Evolutionary conservation across 2,329 filamentous ascomycete species (phyloP).

Genomic region (Aspergillus sp.): DNA sequence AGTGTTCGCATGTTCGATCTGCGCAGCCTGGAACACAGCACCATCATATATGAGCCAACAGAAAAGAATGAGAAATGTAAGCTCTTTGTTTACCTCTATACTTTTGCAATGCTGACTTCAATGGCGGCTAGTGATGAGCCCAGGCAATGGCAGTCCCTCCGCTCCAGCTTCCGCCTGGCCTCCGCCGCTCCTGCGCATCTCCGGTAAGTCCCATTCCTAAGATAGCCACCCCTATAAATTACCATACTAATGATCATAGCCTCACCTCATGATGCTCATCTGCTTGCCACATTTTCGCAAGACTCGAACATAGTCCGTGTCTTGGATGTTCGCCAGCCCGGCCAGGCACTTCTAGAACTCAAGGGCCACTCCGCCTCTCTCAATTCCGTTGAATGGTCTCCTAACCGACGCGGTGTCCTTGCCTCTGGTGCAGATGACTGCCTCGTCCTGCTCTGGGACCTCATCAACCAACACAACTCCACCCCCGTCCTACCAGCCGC

Average conservation of each 20-base stretch:
- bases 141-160: conserved; percentile 69
- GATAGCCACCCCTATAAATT: background rate
- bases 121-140: conserved; percentile 47
- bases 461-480: conserved; percentile 69
- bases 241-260: conserved; percentile 52
- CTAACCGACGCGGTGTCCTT: conserved; percentile 80
- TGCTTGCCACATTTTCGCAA: conserved; percentile 94
- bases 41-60: conserved; percentile 97
- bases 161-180: conserved; percentile 69
- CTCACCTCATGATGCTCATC: conserved; percentile 91
- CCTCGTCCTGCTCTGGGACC: conserved; percentile 90
- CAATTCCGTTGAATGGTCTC: conserved; percentile 97
- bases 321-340: conserved; percentile 92
- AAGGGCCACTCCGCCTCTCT: conserved; percentile 83
- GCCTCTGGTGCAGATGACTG: conserved; percentile 92
- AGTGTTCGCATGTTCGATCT: conserved; percentile 99
- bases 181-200: conserved; percentile 55
- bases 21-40: conserved; percentile 93
- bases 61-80: conserved; percentile 76
- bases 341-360: conserved; percentile 90
- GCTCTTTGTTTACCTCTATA: conserved; percentile 20
- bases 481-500: conserved; percentile 49
- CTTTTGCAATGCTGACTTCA: background rate
- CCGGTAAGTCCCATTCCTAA: conserved; percentile 35
- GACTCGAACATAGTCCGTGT: conserved; percentile 93